Evolutionary conservation across 2,329 filamentous ascomycete species (phyloP).

Genomic region (Parastagonospora nodorum): DNA sequence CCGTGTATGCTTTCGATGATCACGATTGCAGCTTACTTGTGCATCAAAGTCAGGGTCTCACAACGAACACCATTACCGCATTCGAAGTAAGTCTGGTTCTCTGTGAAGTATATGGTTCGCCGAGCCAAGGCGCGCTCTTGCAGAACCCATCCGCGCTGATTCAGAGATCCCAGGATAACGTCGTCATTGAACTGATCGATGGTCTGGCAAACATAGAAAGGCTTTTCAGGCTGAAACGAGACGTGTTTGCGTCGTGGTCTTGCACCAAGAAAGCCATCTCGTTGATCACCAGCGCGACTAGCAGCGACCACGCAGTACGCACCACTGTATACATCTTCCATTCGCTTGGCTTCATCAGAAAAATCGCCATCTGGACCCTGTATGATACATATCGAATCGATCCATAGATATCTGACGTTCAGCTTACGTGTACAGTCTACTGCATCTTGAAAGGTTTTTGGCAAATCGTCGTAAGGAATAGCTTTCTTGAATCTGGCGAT

Average conservation of each 20-base stretch:
- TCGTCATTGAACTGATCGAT: slow-evolving; percentile 29
- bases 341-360: slow-evolving; percentile 16
- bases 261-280: slow-evolving; percentile 10
- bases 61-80: slow-evolving; percentile 28
- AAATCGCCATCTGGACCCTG: slow-evolving; percentile 26
- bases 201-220: slow-evolving; percentile 18
- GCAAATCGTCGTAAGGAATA: slow-evolving; percentile 11
- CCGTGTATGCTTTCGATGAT: background rate
- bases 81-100: slow-evolving; percentile 35
- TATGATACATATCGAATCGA: slow-evolving; percentile 30
- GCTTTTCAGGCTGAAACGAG: slow-evolving; percentile 2
- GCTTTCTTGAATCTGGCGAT: background rate
- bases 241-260: slow-evolving; percentile 8
- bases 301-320: slow-evolving; percentile 23
- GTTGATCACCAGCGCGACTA: slow-evolving; percentile 12
- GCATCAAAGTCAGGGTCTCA: slow-evolving; percentile 21
- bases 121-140: slow-evolving; percentile 34
- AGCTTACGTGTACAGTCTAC: slow-evolving; percentile 16
- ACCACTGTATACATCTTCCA: slow-evolving; percentile 25
- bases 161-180: slow-evolving; percentile 20
- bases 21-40: slow-evolving; percentile 14
- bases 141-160: slow-evolving; percentile 32
- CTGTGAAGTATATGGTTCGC: slow-evolving; percentile 33
- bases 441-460: slow-evolving; percentile 22
- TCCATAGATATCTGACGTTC: slow-evolving; percentile 26